Evolutionary conservation across 768 basidiomycete genomes (phyloP).

Genomic region (Collybia sordida): DNA sequence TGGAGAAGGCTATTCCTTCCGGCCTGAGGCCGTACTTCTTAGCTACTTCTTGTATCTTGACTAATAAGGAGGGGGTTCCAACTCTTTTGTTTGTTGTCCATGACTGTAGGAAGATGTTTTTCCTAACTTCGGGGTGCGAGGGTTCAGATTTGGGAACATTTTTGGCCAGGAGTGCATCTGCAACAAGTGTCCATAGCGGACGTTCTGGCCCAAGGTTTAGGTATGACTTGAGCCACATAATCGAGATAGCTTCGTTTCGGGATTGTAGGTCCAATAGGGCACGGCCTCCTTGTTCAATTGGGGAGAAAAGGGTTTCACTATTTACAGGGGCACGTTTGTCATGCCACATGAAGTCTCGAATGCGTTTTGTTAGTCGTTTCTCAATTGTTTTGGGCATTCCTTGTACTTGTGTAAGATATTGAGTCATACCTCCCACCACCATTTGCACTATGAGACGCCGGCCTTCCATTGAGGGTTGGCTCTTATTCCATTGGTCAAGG

Average conservation of each 20-base stretch:
- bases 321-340: constrained; percentile 11
- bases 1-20: constrained; percentile 11
- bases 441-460: constrained; percentile 21
- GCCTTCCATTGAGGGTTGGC: constrained; percentile 28
- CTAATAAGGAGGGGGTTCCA: constrained; percentile 10
- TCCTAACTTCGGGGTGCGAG: constrained; percentile 2
- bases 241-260: constrained; percentile 24
- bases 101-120: constrained; percentile 25
- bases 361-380: constrained; percentile 15
- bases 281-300: constrained; percentile 19
- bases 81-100: constrained; percentile 16
- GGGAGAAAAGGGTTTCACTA: constrained; percentile 14
- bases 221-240: constrained; percentile 24
- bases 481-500: constrained; percentile 21
- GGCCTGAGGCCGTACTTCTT: constrained; percentile 15
- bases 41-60: constrained; percentile 16
- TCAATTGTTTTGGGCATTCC: constrained; percentile 31
- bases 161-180: constrained; percentile 19
- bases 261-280: constrained; percentile 21
- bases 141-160: constrained; percentile 1
- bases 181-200: too few species aligned
- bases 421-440: constrained; percentile 27
- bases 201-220: constrained; percentile 8
- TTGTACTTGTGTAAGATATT: constrained; percentile 33
- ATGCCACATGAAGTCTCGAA: too few species aligned